Conservation (phyloP, 805 yeast genomes). For the Diddensiella caesifluorescens region DNA sequence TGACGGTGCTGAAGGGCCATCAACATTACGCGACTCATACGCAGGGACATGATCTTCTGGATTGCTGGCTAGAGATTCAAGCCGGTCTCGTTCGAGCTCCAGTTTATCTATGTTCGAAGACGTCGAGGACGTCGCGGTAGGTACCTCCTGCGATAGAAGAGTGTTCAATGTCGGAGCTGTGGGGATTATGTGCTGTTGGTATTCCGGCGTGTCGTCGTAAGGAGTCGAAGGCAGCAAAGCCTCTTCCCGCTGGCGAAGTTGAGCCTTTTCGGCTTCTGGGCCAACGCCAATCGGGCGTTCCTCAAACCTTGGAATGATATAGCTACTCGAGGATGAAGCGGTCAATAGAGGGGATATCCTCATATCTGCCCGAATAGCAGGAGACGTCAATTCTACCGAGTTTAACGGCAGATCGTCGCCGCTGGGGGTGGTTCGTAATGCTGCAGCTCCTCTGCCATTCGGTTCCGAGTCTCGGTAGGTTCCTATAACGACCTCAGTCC, state of each 20-base stretch:
- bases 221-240: constrained; percentile 62
- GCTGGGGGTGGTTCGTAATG: not conserved
- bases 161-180: constrained; percentile 8
- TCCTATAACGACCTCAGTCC: constrained; percentile 76
- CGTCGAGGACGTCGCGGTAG: constrained; percentile 25
- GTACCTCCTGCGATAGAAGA: constrained; percentile 1
- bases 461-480: constrained; percentile 46
- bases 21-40: constrained; percentile 13
- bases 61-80: constrained; percentile 38
- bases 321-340: constrained; percentile 6
- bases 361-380: not conserved
- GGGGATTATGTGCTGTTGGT: not conserved
- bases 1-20: constrained; percentile 8
- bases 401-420: not conserved
- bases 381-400: not conserved
- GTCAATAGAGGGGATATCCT: constrained; percentile 3
- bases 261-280: constrained; percentile 49
- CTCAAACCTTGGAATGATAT: constrained; percentile 4
- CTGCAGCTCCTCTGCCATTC: no score
- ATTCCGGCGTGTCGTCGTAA: not conserved
- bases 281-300: not conserved
- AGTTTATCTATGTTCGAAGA: constrained; percentile 33
- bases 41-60: constrained; percentile 30
- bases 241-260: constrained; percentile 48
- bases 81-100: constrained; percentile 37